These are phyloP conservation scores for Scedosporium dehoogii DNA, from an alignment of 2,329 filamentous ascomycete genomes.

Conservation along the genomic window DNA sequence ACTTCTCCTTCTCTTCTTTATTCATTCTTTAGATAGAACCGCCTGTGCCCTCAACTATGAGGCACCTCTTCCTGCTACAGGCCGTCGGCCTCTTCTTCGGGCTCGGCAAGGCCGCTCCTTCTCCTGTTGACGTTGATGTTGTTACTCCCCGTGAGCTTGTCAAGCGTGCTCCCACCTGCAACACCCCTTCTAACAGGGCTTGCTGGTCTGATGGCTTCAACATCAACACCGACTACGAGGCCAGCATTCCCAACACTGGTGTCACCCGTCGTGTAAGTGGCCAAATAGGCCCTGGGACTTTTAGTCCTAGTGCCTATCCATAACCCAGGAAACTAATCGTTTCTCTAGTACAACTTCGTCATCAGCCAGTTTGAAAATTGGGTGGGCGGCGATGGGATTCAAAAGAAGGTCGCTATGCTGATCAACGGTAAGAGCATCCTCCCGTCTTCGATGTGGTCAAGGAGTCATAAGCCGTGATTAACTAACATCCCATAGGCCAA, in stretches of 20 bases:
- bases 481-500: slow-evolving; percentile 5
- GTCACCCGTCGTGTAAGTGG: slow-evolving; percentile 9
- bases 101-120: slow-evolving; percentile 6
- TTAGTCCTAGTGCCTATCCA: background rate
- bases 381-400: slow-evolving; percentile 10
- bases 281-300: background rate
- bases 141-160: slow-evolving; percentile 20
- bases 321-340: background rate
- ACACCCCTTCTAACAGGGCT: slow-evolving; percentile 14
- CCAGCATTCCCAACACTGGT: slow-evolving; percentile 21
- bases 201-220: slow-evolving; percentile 19
- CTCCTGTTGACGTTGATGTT: slow-evolving; percentile 9
- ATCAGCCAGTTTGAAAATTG: slow-evolving; percentile 11
- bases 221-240: slow-evolving; percentile 18
- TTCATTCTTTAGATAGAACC: slow-evolving; percentile 2
- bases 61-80: slow-evolving; percentile 1
- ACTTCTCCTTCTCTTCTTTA: slow-evolving; percentile 16
- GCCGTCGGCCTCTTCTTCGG: slow-evolving; percentile 7
- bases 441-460: background rate
- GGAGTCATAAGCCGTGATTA: background rate
- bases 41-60: slow-evolving; percentile 1
- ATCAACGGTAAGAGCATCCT: slow-evolving; percentile 11
- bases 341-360: slow-evolving; percentile 10
- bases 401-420: slow-evolving; percentile 14
- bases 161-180: slow-evolving; percentile 12